These are phyloP conservation scores for Epichloe typhina DNA, from an alignment of 2,329 filamentous ascomycete genomes.

Conservation along the genomic window DNA sequence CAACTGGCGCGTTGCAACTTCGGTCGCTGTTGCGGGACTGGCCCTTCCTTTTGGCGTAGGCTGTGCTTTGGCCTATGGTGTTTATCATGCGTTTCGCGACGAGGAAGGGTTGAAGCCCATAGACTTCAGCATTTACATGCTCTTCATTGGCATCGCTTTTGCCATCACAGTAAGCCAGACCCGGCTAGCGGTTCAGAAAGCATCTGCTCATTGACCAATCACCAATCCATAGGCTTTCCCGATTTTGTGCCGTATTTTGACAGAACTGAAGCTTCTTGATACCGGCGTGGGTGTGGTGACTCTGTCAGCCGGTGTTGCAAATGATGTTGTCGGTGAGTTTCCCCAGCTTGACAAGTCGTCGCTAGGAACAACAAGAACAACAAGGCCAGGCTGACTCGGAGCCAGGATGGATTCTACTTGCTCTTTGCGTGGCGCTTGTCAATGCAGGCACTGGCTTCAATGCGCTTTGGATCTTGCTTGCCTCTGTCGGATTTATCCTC, in stretches of 20 bases:
- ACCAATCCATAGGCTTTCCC: conserved; percentile 47
- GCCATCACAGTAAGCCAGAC: conserved; percentile 54
- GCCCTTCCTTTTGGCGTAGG: conserved; percentile 71
- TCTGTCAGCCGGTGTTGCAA: conserved; percentile 80
- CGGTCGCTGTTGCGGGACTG: conserved; percentile 71
- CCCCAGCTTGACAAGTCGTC: not conserved
- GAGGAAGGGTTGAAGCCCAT: conserved; percentile 28
- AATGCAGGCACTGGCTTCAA: conserved; percentile 75
- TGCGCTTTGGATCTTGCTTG: conserved; percentile 73
- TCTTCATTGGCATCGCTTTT: conserved; percentile 85
- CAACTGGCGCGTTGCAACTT: conserved; percentile 70
- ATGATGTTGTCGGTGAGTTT: conserved; percentile 48
- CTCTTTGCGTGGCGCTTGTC: conserved; percentile 83
- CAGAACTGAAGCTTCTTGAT: conserved; percentile 72
- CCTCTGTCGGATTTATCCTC: conserved; percentile 59
- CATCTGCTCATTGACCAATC: not conserved
- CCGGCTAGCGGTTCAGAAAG: not conserved
- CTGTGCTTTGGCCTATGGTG: conserved; percentile 64
- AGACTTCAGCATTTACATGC: conserved; percentile 40
- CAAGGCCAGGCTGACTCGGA: not conserved
- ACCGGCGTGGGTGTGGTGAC: conserved; percentile 81
- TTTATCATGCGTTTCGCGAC: conserved; percentile 59
- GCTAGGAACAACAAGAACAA: no score
- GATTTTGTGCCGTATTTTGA: conserved; percentile 85
- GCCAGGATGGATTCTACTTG: conserved; percentile 67